Evolutionary conservation across 148 eudicot genomes (phyloP), one percentile per base, ranked within the genome.

Genomic region (Rhododendron simsii): DNA sequence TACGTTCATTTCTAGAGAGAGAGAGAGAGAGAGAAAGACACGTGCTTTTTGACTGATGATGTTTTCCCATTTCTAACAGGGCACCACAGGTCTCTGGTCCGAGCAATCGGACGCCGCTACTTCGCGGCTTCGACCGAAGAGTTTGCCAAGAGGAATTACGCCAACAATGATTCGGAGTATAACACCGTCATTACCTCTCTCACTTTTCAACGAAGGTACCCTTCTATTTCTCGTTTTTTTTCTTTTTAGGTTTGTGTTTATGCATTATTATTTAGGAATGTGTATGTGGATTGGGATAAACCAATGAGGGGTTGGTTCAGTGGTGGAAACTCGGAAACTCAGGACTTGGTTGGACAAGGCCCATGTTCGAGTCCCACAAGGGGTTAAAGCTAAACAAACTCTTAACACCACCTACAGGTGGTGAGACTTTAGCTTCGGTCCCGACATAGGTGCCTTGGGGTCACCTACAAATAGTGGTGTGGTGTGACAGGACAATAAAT

Each of bases 161-260:
- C 99, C 5, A 87, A 85, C 84, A 93, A 94, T 84, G 94, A 88
- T 3, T 86, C 94, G 20, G 98, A 95, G 85, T 96, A 94, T 87
- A 96, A 92, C 84, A 94, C 96, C 35, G 99, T 95, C 80, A 87
- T 96, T 76, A 65, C 87, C 35, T 93, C 98, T 80, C 63, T 96
- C 87, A 88, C 90, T 86, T 85, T 94, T 86, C 97, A 94, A 89
- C 92, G 99, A 83, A 92, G 96, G 99, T 92, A 28, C 28, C 28
- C 30, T 63, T 18, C 61, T 5, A 5, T 55, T 18, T 61, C 30
- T 83, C 79, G 1, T 51, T 44, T 33, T 33, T n/a, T 0, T 82
- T 16, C n/a, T 55, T 59, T 20, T 57, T 1, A 4, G 5, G 74
- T 28, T n/a, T 67, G 26, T 10, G 74, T 67, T 28, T 67, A 67